A percentile compares a stretch with the other conserved stretches of the same genome.
Conservation (phyloP, 139 green algal species). For the Chlamydomonas urium region DNA sequence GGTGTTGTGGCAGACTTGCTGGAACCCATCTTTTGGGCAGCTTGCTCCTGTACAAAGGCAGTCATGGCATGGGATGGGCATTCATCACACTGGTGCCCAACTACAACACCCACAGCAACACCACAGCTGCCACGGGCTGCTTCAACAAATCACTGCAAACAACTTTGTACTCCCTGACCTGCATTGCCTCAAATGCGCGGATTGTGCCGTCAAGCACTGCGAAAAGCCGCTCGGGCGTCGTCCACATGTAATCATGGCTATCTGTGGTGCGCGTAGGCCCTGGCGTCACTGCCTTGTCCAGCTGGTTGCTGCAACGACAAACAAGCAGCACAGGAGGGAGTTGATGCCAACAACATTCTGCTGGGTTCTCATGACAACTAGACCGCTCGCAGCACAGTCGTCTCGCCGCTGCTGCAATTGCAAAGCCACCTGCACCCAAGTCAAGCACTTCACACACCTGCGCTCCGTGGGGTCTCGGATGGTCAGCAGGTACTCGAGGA, state of each 20-base stretch:
- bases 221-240: constrained; percentile 38
- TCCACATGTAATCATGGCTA: constrained; percentile 56
- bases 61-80: neutral
- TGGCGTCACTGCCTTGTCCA: constrained; percentile 50
- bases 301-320: constrained; percentile 26
- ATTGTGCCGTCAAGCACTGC: constrained; percentile 48
- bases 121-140: neutral
- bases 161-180: constrained; percentile 21
- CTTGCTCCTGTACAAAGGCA: constrained; percentile 1
- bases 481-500: constrained; percentile 52
- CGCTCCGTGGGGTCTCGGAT: constrained; percentile 14
- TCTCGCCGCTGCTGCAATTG: no score
- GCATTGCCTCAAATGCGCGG: constrained; percentile 42
- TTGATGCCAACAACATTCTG: no score
- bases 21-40: constrained; percentile 16
- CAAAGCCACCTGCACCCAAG: no score
- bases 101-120: neutral
- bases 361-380: no score
- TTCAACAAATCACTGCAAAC: neutral
- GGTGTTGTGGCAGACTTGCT: constrained; percentile 17
- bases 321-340: no score
- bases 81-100: neutral
- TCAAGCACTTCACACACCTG: constrained; percentile 3
- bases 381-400: no score
- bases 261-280: constrained; percentile 39